These are phyloP conservation scores for Cicer yamashitae DNA, from an alignment of 306 rosid genomes.

Conservation along the genomic window DNA sequence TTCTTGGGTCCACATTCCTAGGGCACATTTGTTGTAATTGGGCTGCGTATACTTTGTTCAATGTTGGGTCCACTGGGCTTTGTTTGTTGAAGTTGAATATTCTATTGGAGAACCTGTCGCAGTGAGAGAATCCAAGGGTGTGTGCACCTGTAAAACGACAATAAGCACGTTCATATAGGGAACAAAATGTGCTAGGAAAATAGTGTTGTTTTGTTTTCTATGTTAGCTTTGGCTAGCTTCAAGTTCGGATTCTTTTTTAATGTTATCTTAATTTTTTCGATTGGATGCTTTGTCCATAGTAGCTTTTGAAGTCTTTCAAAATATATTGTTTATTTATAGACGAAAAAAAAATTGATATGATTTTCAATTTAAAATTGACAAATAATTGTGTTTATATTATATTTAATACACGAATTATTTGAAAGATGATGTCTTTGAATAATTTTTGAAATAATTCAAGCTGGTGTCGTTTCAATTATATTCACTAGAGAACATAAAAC, in stretches of 20 bases:
- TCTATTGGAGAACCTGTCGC: slow-evolving; percentile 59
- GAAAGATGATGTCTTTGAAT: neutral
- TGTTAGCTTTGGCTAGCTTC: neutral
- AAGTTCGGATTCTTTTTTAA: neutral
- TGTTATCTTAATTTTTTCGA: neutral
- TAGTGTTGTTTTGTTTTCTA: neutral
- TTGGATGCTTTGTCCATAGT: neutral
- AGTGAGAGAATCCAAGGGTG: slow-evolving; percentile 83
- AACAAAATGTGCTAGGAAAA: neutral
- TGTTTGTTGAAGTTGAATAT: slow-evolving; percentile 52
- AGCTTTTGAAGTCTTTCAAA: neutral
- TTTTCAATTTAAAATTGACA: neutral
- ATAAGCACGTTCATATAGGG: slow-evolving; percentile 11
- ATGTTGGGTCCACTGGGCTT: slow-evolving; percentile 57
- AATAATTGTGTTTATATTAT: slow-evolving; percentile 19
- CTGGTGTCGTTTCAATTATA: neutral
- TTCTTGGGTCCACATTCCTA: slow-evolving; percentile 57
- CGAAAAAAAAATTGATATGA: neutral
- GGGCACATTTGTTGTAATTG: slow-evolving; percentile 67
- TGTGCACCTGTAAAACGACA: slow-evolving; percentile 67
- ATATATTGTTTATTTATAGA: neutral
- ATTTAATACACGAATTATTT: neutral
- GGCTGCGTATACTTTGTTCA: slow-evolving; percentile 50
- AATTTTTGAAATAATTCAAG: neutral
- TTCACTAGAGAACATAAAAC: neutral